Evolutionary conservation across 345 rosid genomes (phyloP).

Genomic region (Pugionium cornutum): DNA sequence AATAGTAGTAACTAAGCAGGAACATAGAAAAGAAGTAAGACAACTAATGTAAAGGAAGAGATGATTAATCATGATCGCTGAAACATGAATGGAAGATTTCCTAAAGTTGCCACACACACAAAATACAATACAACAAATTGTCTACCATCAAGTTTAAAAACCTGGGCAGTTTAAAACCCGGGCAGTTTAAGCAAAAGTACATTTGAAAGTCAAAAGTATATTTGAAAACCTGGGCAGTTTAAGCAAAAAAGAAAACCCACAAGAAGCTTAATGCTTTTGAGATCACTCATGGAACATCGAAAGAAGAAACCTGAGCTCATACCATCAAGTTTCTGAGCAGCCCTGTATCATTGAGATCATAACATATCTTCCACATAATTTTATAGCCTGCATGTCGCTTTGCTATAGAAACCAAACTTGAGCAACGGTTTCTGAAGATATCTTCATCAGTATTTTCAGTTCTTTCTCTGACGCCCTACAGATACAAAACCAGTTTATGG

Average conservation of each 20-base stretch:
- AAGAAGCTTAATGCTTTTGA: conserved; percentile 2
- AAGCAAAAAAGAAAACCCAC: background rate
- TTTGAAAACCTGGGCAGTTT: conserved; percentile 7
- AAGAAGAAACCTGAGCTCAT: conserved; percentile 32
- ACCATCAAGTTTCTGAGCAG: conserved; percentile 89
- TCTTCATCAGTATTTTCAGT: conserved; percentile 49
- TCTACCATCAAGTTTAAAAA: background rate
- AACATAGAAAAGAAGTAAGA: conserved; percentile 6
- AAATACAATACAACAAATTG: background rate
- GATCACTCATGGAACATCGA: conserved; percentile 5
- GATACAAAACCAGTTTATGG: conserved; percentile 27
- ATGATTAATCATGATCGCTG: background rate
- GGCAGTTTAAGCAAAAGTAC: background rate
- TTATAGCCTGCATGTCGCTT: conserved; percentile 80
- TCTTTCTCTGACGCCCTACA: conserved; percentile 54
- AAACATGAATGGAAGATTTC: background rate
- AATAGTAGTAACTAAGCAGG: conserved; percentile 13
- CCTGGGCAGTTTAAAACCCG: conserved; percentile 4
- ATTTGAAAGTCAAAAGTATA: too few species aligned
- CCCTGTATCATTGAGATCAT: conserved; percentile 74
- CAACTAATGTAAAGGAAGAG: background rate
- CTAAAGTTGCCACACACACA: background rate
- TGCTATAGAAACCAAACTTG: conserved; percentile 66
- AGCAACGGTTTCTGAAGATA: conserved; percentile 58
- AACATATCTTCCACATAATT: conserved; percentile 82